Percentiles rank a stretch among this genome's conserved stretches.
Conservation (phyloP, 2,329 filamentous ascomycete genomes). For the Endoconidiophora polonica region DNA sequence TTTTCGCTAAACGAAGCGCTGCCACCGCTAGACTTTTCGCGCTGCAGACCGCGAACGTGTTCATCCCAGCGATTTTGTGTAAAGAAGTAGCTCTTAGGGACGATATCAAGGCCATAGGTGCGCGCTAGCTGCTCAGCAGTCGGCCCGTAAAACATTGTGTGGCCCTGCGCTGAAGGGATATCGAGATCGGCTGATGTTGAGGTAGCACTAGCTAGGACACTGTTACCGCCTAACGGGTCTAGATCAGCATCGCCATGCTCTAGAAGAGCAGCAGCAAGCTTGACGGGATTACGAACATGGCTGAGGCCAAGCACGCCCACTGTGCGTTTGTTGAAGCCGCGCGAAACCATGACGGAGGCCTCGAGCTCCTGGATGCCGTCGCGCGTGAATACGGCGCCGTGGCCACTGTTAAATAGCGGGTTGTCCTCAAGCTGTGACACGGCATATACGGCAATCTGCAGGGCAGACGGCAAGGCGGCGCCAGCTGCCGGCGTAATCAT, state of each 20-base stretch:
- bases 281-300: constrained; percentile 64
- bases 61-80: constrained; percentile 66
- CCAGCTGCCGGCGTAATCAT: constrained; percentile 23
- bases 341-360: constrained; percentile 70
- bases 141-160: constrained; percentile 51
- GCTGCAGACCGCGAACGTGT: constrained; percentile 43
- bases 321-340: constrained; percentile 55
- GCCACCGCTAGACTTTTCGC: constrained; percentile 26
- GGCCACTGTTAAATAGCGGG: constrained; percentile 67
- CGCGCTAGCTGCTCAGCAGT: constrained; percentile 53
- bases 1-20: constrained; percentile 38
- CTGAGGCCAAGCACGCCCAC: constrained; percentile 60
- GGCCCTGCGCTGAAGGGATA: constrained; percentile 44
- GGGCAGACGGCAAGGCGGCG: constrained; percentile 34
- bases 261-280: constrained; percentile 55
- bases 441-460: constrained; percentile 60
- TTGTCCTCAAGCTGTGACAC: constrained; percentile 64
- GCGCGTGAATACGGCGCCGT: constrained; percentile 73
- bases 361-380: constrained; percentile 75
- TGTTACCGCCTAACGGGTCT: constrained; percentile 19
- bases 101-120: constrained; percentile 53
- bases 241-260: constrained; percentile 47
- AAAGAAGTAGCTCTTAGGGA: constrained; percentile 58
- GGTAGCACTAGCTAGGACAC: constrained; percentile 14
- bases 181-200: constrained; percentile 18